Evolutionary conservation across 2,329 filamentous ascomycete genomes (phyloP), one percentile per base, ranked within the genome.

Genomic region (Cadophora malorum): DNA sequence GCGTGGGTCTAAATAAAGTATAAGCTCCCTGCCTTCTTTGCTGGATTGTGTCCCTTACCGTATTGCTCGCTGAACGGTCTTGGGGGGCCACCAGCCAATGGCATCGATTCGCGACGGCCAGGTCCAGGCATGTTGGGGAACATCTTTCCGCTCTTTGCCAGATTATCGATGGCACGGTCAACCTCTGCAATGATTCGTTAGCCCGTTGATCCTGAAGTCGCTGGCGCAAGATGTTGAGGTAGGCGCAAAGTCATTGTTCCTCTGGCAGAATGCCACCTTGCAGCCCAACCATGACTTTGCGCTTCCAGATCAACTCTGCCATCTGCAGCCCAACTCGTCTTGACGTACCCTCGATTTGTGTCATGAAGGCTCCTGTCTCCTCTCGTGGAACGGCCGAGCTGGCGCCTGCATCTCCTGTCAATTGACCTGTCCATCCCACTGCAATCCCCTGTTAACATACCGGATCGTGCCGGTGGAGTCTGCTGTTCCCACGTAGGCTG

Each of bases 141-240:
- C 82, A 94, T 90, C 85, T 98, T 98, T 77, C 94, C 94, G 80
- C 94, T 97, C 86, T 98, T 98, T 77, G 95, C 87, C 69, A 99
- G 87, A 80, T 98, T 98, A 78, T 98, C 96, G 77, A 95, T 90
- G 74, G 95, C 95, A 79, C 95, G 91, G 74, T 98, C 96, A 76
- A 99, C 94, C 88, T 99, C 96, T 97, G 78, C 62, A 73, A 49
- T 72, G 59, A 67, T 38, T 35, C 63, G 53, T 75, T 68, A 75
- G 72, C 71, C 41, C 56, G 14, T 19, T 61, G 49, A 47, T 65
- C 53, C 52, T 69, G 47, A 41, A 41, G 25, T 50, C 14, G 58
- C 41, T 10, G 8, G 50, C 52, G 25, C 67, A 69, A 19, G 25
- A 23, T 52, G n/a, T 21, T 21, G 12, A 16, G 45, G 49, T 4